phyloP scores from a whole-genome alignment of 495 filamentous ascomycete species.

The Neurospora pannonica region DNA sequence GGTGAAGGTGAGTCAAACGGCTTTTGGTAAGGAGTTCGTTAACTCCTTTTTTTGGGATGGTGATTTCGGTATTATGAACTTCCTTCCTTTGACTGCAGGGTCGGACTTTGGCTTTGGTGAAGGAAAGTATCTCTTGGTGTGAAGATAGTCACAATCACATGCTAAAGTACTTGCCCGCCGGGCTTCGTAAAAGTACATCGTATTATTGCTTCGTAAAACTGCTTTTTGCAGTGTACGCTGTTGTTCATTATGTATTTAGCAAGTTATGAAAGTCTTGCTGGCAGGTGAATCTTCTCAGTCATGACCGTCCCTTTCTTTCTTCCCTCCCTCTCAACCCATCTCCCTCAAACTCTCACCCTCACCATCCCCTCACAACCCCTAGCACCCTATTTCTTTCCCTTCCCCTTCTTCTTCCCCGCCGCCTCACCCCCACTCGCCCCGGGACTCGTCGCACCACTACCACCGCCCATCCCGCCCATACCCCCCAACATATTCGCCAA shows the following conservation, averaged over 20 bases:
- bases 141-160: background rate
- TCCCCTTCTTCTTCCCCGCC: slow-evolving; percentile 41
- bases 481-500: background rate
- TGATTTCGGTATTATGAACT: too few relatives aligned
- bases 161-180: background rate
- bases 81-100: too few relatives aligned
- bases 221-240: background rate
- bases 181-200: background rate
- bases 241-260: background rate
- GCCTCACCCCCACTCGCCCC: slow-evolving; percentile 12
- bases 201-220: background rate
- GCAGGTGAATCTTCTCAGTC: background rate
- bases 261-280: background rate
- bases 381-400: slow-evolving; percentile 30
- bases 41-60: too few relatives aligned
- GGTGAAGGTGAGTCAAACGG: too few relatives aligned
- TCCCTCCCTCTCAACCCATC: background rate
- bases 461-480: slow-evolving; percentile 6
- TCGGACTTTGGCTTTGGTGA: background rate
- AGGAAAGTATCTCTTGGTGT: background rate
- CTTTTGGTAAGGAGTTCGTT: too few relatives aligned
- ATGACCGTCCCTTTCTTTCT: background rate
- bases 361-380: background rate
- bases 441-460: slow-evolving; percentile 14
- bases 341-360: background rate